Evolutionary conservation across 768 basidiomycete genomes (phyloP), one percentile per base, ranked within the genome.

Genomic region (Cyclocybe cylindracea): DNA sequence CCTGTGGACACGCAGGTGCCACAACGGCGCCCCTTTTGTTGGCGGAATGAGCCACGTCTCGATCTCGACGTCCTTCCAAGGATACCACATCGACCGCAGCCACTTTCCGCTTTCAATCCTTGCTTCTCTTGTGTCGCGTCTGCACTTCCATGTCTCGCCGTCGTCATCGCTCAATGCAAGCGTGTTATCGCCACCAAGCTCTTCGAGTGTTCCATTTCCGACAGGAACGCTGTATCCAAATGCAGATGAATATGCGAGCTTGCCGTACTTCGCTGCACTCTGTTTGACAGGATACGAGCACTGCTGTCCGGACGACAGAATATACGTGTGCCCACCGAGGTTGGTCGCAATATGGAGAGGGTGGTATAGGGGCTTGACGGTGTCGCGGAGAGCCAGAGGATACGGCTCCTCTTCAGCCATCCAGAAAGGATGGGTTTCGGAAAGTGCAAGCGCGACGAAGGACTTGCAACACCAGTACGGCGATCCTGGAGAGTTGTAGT

Each of bases 391-490:
- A 5, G 71, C 66, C 11, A 55, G 53, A 0, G 87, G 89, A 66
- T 84, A 87, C 4, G 80, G 77, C 51, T 86, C 84, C 63, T 90
- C 88, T n/a, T 72, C 59, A 1, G 80, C 70, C 0, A 78, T 60
- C 89, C 87, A 91, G 77, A 89, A 90, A 1, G 86, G 84, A 65
- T 90, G 87, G 1, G 76, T 72, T 11, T 79, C 76, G 2, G 86
- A 81, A 3, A 88, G 74, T 5, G 86, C 73, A 11, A 90, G 78
- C 5, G 85, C 66, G 36, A 85, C 73, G 66, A 91, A 90, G 1
- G 86, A 84, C 62, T 89, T 88, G 72, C 86, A 89, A 62, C 84
- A 86, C 89, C 88, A 90, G 68, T 90, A 91, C 2, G 86, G 85
- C 19, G 86, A 88, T 14, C 87, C 87, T 13, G 83, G 82, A 4